A percentile compares a stretch with the other conserved stretches of the same genome.
These are phyloP conservation scores for Kuraishia molischiana DNA, from an alignment of 805 yeast species.

Conservation along the genomic window DNA sequence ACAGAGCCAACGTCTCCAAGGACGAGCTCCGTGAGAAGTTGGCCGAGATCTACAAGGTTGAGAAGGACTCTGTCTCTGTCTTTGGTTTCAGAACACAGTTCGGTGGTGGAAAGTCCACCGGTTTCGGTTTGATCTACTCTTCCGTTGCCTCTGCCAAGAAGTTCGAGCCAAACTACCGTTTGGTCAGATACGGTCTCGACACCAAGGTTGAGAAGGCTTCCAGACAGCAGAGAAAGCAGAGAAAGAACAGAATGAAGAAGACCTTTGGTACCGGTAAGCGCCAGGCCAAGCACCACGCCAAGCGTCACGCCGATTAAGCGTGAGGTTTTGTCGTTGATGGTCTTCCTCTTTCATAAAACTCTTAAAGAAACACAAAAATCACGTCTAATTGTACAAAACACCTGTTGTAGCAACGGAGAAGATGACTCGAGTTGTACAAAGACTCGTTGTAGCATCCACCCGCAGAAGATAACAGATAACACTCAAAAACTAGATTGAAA, in stretches of 20 bases:
- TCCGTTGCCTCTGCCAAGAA: constrained; percentile 95
- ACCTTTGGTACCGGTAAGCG: constrained; percentile 96
- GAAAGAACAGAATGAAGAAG: constrained; percentile 99
- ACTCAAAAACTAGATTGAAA: background rate
- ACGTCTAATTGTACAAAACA: background rate
- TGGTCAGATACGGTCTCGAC: constrained; percentile 97
- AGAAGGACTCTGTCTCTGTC: constrained; percentile 72
- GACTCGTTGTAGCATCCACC: no score
- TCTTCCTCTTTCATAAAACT: no score
- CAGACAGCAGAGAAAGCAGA: constrained; percentile 99
- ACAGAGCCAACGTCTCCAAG: constrained; percentile 98
- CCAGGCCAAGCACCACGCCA: constrained; percentile 87
- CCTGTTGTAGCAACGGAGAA: background rate
- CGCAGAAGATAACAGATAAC: no score
- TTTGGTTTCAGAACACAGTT: constrained; percentile 99
- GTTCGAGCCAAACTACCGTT: constrained; percentile 99
- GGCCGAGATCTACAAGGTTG: constrained; percentile 55
- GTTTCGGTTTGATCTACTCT: constrained; percentile 98
- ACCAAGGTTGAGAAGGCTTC: constrained; percentile 93
- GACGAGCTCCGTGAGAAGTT: constrained; percentile 87
- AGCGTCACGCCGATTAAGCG: constrained; percentile 75
- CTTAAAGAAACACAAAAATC: no score
- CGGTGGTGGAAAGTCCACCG: constrained; percentile 99
- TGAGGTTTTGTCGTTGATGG: constrained; percentile 1
- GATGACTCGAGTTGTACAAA: no score